Percentiles rank a stretch among this genome's conserved stretches.
Evolutionary conservation across 2,329 filamentous ascomycete species (phyloP).

Genomic region (Sporothrix brunneoviolacea): DNA sequence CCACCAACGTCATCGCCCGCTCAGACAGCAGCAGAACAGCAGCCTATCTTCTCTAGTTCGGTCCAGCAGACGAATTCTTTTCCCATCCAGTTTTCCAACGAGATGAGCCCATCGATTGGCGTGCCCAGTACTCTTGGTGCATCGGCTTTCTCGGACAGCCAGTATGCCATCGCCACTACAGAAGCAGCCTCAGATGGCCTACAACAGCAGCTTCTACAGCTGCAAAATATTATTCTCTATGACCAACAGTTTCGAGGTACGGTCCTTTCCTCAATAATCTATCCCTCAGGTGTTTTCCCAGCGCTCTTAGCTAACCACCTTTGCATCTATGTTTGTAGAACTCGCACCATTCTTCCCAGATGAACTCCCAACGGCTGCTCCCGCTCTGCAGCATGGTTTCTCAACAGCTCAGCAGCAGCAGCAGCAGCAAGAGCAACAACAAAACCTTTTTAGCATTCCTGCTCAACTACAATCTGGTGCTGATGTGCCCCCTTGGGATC

Average conservation of each 20-base stretch:
- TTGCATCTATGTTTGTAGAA: no score
- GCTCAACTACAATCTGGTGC: slow-evolving; percentile 30
- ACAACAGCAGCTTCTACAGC: background rate
- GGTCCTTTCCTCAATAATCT: background rate
- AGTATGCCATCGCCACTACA: background rate
- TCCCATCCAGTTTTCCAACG: slow-evolving; percentile 9
- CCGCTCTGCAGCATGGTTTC: background rate
- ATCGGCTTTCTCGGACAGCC: background rate
- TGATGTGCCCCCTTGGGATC: slow-evolving; percentile 38
- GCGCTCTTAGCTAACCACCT: no score
- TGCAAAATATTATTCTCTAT: slow-evolving; percentile 5
- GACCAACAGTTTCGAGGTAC: slow-evolving; percentile 16
- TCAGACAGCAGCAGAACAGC: background rate
- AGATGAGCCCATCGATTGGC: background rate
- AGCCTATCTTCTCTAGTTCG: background rate
- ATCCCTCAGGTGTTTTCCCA: no score
- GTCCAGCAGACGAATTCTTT: slow-evolving; percentile 6
- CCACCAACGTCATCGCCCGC: slow-evolving; percentile 33
- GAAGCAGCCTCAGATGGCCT: background rate
- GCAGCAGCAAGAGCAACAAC: slow-evolving; percentile 20
- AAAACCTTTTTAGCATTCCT: slow-evolving; percentile 30
- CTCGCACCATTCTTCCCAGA: background rate
- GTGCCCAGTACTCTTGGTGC: background rate
- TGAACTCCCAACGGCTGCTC: background rate
- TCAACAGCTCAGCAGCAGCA: background rate